Percentiles rank a stretch among this genome's conserved stretches.
phyloP scores from a whole-genome alignment of 139 green algal species.

The Closterium sp. region DNA sequence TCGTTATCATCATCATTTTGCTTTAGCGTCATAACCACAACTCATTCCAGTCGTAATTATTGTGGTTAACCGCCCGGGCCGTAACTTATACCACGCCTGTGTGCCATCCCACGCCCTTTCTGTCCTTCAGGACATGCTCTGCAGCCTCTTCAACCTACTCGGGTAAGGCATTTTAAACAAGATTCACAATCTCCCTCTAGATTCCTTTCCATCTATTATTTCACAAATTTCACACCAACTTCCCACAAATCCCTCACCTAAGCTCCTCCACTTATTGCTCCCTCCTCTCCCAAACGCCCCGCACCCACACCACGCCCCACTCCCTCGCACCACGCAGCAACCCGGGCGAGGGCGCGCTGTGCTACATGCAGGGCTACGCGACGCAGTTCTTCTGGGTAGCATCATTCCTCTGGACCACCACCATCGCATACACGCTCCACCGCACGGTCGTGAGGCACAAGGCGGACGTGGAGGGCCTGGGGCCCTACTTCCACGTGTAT shows the following conservation, averaged over 20 bases:
- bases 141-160: slow-evolving; percentile 33
- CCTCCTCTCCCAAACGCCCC: background rate
- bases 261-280: background rate
- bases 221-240: background rate
- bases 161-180: slow-evolving; percentile 1
- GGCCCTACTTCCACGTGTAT: slow-evolving; percentile 36
- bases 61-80: too few relatives aligned
- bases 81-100: background rate
- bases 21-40: too few relatives aligned
- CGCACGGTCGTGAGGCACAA: slow-evolving; percentile 37
- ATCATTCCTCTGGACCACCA: slow-evolving; percentile 46
- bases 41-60: background rate
- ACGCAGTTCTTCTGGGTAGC: slow-evolving; percentile 42
- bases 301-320: background rate
- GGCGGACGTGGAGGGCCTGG: slow-evolving; percentile 15
- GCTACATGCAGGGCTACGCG: slow-evolving; percentile 38
- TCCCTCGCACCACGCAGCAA: slow-evolving; percentile 5
- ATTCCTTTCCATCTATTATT: background rate
- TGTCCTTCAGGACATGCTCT: slow-evolving; percentile 13
- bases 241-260: background rate
- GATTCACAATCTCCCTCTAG: background rate
- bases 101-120: background rate
- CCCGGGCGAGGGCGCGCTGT: slow-evolving; percentile 12
- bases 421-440: slow-evolving; percentile 45
- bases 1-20: background rate